Base-by-base conservation (phyloP, 345 rosid species). In the Cardamine occulta region DNA sequence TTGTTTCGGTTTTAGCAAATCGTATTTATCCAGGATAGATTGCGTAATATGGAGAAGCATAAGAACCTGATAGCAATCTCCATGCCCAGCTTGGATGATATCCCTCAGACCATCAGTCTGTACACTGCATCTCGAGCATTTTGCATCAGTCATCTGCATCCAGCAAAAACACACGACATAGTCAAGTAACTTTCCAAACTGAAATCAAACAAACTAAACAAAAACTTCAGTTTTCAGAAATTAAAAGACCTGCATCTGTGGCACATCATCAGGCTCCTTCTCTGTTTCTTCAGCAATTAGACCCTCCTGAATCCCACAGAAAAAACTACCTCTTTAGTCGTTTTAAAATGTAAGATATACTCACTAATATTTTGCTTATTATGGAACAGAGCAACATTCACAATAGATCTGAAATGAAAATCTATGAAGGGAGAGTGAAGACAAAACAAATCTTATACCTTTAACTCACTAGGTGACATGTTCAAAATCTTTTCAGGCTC, bases 61-160 rank as follows among this genome's bases (percentile, higher is more conserved):
- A n/a, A n/a, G n/a, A n/a, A n/a, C 99, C 98, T 95, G 93, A 76
- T 96, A 96, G 68, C 98, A 91, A 79, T 87, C 97, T 49, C 94
- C 95, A 69, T 86, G 96, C 59, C 99, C 98, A 56, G 98, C 97
- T 82, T 93, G 98, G 82, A 96, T 96, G 64, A 96, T 91, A 80
- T 96, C 99, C 79, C 89, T 82, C 67, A 91, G 70, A 14, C 96
- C 95, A 1, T 91, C 99, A 77, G 87, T 85, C 15, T 71, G 57
- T 78, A 88, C 86, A 18, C 69, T 82, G 88, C 99, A 96, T 77
- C 98, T 87, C 44, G 86, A 77, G 79, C 99, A 96, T 26, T 81
- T 84, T 77, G 91, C 97, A 87, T 89, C 88, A 11, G 91, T 90
- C 91, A 86, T 86, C 90, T 88, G 84, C 72, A 58, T 31, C 47